Conservation (phyloP, 805 yeast genomes). For the Saturnispora dispora region DNA sequence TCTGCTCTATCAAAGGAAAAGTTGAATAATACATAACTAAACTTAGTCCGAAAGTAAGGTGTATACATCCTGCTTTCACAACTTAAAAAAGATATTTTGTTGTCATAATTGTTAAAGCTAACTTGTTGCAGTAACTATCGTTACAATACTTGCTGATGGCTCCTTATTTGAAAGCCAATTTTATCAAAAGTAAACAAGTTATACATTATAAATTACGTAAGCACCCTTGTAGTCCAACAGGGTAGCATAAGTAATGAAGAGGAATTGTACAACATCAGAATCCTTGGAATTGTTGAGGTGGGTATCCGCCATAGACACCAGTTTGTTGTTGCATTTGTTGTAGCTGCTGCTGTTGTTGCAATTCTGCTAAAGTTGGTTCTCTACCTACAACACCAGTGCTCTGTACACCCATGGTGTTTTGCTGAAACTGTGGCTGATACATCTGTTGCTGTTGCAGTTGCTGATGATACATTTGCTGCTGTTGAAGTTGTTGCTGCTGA, state of each 20-base stretch:
- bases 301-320: neutral
- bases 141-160: neutral
- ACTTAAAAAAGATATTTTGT: too few relatives aligned
- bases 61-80: too few relatives aligned
- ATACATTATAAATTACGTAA: neutral
- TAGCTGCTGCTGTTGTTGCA: slow-evolving; percentile 13
- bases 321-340: slow-evolving; percentile 7
- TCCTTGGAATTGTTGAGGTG: slow-evolving; percentile 2
- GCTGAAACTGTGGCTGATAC: slow-evolving; percentile 10
- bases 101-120: too few relatives aligned
- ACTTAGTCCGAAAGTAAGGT: too few relatives aligned
- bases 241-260: neutral
- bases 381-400: neutral
- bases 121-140: neutral
- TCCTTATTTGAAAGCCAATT: too few relatives aligned
- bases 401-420: slow-evolving; percentile 6
- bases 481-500: slow-evolving; percentile 8
- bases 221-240: neutral
- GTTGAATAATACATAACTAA: too few relatives aligned
- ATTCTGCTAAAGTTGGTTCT: slow-evolving; percentile 8
- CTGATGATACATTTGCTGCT: slow-evolving; percentile 6
- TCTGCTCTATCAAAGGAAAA: too few relatives aligned
- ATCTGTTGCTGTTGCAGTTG: slow-evolving; percentile 11
- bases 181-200: neutral
- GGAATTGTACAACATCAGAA: neutral